phyloP scores from a whole-genome alignment of 352 stramenopile species.

The Saprolegnia parasitica region DNA sequence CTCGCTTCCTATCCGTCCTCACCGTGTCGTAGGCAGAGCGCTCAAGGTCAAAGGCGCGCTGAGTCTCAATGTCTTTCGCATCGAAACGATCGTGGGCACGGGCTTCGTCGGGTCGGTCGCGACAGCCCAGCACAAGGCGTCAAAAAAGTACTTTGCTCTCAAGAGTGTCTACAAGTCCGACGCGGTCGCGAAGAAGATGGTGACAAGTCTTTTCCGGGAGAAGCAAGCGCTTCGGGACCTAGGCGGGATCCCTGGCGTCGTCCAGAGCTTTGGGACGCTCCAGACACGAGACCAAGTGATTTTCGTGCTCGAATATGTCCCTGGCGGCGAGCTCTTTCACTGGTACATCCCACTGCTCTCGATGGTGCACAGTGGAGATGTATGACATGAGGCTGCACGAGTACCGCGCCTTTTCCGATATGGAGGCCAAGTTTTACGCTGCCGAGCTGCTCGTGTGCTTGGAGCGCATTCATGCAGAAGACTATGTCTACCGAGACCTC shows the following conservation, averaged over 20 bases:
- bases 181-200: constrained; percentile 52
- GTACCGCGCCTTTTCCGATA: constrained; percentile 37
- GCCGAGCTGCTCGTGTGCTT: constrained; percentile 60
- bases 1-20: too few species aligned
- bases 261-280: constrained; percentile 58
- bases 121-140: constrained; percentile 54
- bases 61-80: constrained; percentile 43
- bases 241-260: constrained; percentile 41
- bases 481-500: constrained; percentile 82
- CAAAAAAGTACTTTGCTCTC: constrained; percentile 57
- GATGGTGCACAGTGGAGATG: background rate
- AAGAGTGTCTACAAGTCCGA: constrained; percentile 75
- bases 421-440: constrained; percentile 78
- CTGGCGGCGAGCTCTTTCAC: constrained; percentile 61
- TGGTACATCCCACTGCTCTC: constrained; percentile 32
- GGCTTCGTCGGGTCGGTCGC: constrained; percentile 70
- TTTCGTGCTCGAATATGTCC: constrained; percentile 63
- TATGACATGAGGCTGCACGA: constrained; percentile 20
- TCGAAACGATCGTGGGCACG: constrained; percentile 56
- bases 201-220: constrained; percentile 50
- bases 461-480: constrained; percentile 43
- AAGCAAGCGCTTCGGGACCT: constrained; percentile 42
- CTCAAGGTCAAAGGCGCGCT: constrained; percentile 16
- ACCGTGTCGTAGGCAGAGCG: background rate
- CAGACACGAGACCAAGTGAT: constrained; percentile 55